A percentile compares a stretch with the other conserved stretches of the same genome.
Conservation (phyloP, 176 grass and related monocot species). For the Cocos nucifera region DNA sequence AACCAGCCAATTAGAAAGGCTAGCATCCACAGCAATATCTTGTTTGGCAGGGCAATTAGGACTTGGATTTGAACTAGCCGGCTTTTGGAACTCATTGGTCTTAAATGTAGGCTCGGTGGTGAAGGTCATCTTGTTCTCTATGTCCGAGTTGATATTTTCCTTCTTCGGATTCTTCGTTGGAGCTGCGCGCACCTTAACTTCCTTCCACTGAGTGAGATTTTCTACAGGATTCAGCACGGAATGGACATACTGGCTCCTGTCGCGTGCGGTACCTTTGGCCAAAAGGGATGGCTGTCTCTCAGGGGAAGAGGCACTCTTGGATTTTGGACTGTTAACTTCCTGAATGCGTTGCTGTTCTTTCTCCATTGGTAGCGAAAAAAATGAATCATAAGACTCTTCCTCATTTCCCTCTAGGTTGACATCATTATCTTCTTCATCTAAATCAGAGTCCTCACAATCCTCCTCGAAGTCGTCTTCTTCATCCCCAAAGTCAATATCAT, state of each 20-base stretch:
- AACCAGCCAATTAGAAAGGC: slow-evolving; percentile 83
- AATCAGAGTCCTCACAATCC: slow-evolving; percentile 38
- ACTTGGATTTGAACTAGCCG: slow-evolving; percentile 18
- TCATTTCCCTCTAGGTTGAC: slow-evolving; percentile 49
- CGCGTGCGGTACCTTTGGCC: slow-evolving; percentile 27
- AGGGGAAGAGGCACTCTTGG: slow-evolving; percentile 8
- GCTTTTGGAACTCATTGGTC: slow-evolving; percentile 20
- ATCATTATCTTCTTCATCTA: slow-evolving; percentile 33
- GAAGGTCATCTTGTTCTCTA: slow-evolving; percentile 6
- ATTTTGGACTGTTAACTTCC: slow-evolving; percentile 19
- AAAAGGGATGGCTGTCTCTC: slow-evolving; percentile 25
- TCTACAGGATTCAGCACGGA: slow-evolving; percentile 60
- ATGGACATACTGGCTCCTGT: slow-evolving; percentile 50
- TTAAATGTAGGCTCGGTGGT: slow-evolving; percentile 1
- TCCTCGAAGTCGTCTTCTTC: slow-evolving; percentile 5
- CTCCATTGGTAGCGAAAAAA: slow-evolving; percentile 60
- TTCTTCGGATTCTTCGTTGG: slow-evolving; percentile 39
- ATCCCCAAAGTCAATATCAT: slow-evolving; percentile 15
- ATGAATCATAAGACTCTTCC: slow-evolving; percentile 75
- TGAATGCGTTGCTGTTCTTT: slow-evolving; percentile 25
- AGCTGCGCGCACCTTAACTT: slow-evolving; percentile 33
- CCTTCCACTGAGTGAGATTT: slow-evolving; percentile 72
- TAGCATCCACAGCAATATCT: slow-evolving; percentile 66
- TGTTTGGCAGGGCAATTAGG: slow-evolving; percentile 42
- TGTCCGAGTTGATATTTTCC: slow-evolving; percentile 34